These are phyloP conservation scores for Astrocystis sublimbata DNA, from an alignment of 495 filamentous ascomycete genomes.

Conservation along the genomic window DNA sequence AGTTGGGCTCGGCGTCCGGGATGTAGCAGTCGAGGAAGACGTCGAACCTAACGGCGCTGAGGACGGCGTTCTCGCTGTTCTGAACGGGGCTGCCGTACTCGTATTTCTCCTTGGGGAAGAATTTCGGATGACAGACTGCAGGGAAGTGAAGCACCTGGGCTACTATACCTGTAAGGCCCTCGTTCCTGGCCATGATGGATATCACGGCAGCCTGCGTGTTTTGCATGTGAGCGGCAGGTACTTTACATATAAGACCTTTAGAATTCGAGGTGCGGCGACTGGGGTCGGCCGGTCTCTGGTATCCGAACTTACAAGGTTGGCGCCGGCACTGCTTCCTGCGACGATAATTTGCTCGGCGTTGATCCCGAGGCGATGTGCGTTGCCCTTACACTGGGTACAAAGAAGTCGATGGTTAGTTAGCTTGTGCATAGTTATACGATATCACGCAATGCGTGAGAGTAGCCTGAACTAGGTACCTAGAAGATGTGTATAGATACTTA, in stretches of 20 bases:
- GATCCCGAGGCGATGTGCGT: constrained; percentile 24
- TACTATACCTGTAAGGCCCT: constrained; percentile 26
- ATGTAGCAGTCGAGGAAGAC: constrained; percentile 25
- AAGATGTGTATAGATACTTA: too few relatives aligned
- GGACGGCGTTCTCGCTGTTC: constrained; percentile 27
- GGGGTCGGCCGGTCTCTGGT: too few relatives aligned
- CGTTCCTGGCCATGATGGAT: constrained; percentile 22
- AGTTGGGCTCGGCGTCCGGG: constrained; percentile 21
- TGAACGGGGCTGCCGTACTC: constrained; percentile 31
- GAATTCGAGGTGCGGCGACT: too few relatives aligned
- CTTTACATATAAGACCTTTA: too few relatives aligned
- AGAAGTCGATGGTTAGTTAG: constrained; percentile 9
- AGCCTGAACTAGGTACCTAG: too few relatives aligned
- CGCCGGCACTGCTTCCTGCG: constrained; percentile 29
- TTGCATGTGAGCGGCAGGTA: neutral
- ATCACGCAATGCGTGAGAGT: neutral
- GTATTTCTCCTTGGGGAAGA: constrained; percentile 31
- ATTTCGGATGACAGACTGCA: constrained; percentile 29
- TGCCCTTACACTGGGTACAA: constrained; percentile 27
- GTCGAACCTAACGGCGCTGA: constrained; percentile 21
- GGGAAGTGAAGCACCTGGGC: constrained; percentile 33
- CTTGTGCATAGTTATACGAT: too few relatives aligned
- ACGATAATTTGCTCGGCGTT: constrained; percentile 28
- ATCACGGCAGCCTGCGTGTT: constrained; percentile 23
- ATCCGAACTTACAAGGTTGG: constrained; percentile 20